These are phyloP conservation scores for Casuarina cunninghamiana DNA, from an alignment of 306 rosid genomes.

Conservation along the genomic window DNA sequence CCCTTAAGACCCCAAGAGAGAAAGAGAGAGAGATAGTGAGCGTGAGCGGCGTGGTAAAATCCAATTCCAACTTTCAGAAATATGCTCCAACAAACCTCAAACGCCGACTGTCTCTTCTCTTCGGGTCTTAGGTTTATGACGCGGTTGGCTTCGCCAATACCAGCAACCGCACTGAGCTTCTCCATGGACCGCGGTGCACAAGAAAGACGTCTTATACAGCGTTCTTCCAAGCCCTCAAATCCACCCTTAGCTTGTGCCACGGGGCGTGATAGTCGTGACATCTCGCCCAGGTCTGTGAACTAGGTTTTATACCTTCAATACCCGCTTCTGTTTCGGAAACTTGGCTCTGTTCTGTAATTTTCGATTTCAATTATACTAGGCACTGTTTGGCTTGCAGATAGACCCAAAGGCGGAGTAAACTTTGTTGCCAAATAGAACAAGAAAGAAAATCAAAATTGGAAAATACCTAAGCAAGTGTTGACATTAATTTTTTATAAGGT, in stretches of 20 bases:
- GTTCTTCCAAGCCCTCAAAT: slow-evolving; percentile 1
- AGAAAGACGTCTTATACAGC: neutral
- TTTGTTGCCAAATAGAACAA: neutral
- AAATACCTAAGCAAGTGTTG: neutral
- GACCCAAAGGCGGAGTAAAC: neutral
- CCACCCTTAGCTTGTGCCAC: slow-evolving; percentile 24
- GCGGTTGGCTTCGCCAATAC: neutral
- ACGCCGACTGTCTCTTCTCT: slow-evolving; percentile 18
- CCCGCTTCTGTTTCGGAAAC: neutral
- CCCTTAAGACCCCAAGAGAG: neutral
- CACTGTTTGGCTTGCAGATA: neutral
- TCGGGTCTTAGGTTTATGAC: slow-evolving; percentile 16
- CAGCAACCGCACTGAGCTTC: neutral
- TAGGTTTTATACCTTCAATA: neutral
- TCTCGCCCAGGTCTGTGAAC: neutral
- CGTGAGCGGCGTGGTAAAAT: neutral
- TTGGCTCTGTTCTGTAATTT: neutral
- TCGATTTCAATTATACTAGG: neutral
- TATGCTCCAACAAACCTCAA: slow-evolving; percentile 25
- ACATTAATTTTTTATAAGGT: neutral
- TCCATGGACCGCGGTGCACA: slow-evolving; percentile 22
- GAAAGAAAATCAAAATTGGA: neutral
- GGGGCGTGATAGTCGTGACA: slow-evolving; percentile 10
- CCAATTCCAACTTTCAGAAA: neutral
- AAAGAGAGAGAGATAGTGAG: neutral